Percentiles rank a stretch among this genome's conserved stretches.
Evolutionary conservation across 208 protist species (phyloP).

Genomic region (Entamoeba dispar): DNA sequence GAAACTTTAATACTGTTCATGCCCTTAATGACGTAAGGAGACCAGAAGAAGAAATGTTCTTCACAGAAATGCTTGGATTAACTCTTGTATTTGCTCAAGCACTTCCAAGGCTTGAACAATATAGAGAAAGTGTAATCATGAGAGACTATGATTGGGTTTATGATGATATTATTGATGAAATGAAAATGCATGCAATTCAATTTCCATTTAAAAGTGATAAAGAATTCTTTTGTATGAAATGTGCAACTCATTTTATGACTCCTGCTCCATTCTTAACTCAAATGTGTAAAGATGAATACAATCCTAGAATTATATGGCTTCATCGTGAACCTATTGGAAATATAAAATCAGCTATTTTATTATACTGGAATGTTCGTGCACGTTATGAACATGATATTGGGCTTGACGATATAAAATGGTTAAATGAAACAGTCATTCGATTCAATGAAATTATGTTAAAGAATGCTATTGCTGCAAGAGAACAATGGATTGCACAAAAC

Average conservation of each 20-base stretch:
- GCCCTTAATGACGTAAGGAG: not conserved
- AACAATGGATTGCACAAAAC: not conserved
- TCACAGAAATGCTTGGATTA: not conserved
- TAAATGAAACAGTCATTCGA: not conserved
- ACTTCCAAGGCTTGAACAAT: not conserved
- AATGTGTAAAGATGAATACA: not conserved
- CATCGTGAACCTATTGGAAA: not conserved
- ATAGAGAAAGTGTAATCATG: not conserved
- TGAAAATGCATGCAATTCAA: not conserved
- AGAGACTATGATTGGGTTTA: not conserved
- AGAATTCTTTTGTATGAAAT: not conserved
- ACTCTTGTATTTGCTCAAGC: not conserved
- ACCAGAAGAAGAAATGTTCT: not conserved
- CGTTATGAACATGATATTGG: not conserved
- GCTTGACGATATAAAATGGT: not conserved
- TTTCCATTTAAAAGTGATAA: not conserved
- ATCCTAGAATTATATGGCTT: not conserved
- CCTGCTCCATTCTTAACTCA: not conserved
- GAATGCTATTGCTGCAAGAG: not conserved
- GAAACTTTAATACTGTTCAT: not conserved
- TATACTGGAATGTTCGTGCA: not conserved
- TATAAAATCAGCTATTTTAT: not conserved
- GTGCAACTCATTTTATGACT: not conserved
- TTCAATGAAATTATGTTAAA: not conserved
- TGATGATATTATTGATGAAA: not conserved